These are phyloP conservation scores for Saccharomycopsis olivae DNA, from an alignment of 805 yeast genomes.

Conservation along the genomic window DNA sequence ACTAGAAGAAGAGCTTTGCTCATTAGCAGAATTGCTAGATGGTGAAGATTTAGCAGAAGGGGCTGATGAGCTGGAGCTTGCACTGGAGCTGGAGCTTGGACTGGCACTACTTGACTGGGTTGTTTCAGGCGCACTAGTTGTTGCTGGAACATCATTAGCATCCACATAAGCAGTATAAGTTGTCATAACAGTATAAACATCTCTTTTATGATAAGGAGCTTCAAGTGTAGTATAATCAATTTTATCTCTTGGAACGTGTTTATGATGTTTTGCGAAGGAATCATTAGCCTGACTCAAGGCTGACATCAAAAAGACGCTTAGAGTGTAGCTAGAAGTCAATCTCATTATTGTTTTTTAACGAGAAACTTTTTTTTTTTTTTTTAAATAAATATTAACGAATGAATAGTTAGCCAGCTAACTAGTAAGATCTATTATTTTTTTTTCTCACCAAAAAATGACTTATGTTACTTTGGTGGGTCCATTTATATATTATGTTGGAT, in stretches of 20 bases:
- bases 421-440: too few species aligned
- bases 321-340: too few species aligned
- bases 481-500: too few species aligned
- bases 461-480: too few species aligned
- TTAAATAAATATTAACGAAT: too few species aligned
- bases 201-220: background rate
- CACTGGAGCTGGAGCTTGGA: conserved; percentile 23
- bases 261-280: too few species aligned
- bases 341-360: too few species aligned
- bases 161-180: conserved; percentile 2
- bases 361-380: too few species aligned
- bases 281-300: too few species aligned
- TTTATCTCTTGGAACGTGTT: background rate
- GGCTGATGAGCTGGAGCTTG: conserved; percentile 25
- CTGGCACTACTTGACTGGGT: conserved; percentile 19
- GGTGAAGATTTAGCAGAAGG: conserved; percentile 26
- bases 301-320: too few species aligned
- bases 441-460: too few species aligned
- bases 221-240: background rate
- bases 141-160: background rate
- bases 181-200: background rate
- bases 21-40: conserved; percentile 25
- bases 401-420: too few species aligned
- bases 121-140: background rate
- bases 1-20: conserved; percentile 2